Evolutionary conservation across 1,139 yeast genomes (phyloP).

Genomic region (Pichia sp.): DNA sequence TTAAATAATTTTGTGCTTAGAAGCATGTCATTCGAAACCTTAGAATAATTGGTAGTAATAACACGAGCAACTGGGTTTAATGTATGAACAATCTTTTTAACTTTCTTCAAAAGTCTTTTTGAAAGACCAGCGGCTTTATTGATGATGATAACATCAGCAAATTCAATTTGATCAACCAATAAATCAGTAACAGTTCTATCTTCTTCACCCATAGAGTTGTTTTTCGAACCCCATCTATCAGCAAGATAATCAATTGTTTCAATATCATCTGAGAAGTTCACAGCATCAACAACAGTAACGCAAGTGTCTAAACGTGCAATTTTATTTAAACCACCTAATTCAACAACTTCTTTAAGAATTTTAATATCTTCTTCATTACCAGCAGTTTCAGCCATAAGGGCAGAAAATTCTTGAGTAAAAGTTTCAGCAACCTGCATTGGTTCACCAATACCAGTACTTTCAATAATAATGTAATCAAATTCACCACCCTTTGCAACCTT

Average conservation of each 20-base stretch:
- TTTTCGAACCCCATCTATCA: constrained; percentile 34
- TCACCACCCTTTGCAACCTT: constrained; percentile 32
- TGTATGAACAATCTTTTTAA: constrained; percentile 31
- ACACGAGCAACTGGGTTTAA: constrained; percentile 40
- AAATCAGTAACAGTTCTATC: constrained; percentile 42
- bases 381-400: constrained; percentile 28
- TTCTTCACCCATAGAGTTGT: constrained; percentile 35
- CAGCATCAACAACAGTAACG: constrained; percentile 42
- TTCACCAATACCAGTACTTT: constrained; percentile 42
- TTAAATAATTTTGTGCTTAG: constrained; percentile 34
- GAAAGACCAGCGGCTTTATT: constrained; percentile 34
- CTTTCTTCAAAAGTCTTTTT: constrained; percentile 27
- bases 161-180: constrained; percentile 43
- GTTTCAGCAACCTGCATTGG: constrained; percentile 49
- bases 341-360: constrained; percentile 31
- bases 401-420: constrained; percentile 38
- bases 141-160: constrained; percentile 38
- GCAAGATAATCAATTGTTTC: constrained; percentile 40
- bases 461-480: constrained; percentile 40
- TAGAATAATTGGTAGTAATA: constrained; percentile 33
- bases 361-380: constrained; percentile 24
- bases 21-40: constrained; percentile 33
- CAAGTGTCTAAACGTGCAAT: constrained; percentile 39
- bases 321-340: constrained; percentile 37
- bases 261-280: constrained; percentile 36